A percentile compares a stretch with the other conserved stretches of the same genome.
phyloP scores from a whole-genome alignment of 192 early-diverging fungal species.

The Funneliformis mosseae region DNA sequence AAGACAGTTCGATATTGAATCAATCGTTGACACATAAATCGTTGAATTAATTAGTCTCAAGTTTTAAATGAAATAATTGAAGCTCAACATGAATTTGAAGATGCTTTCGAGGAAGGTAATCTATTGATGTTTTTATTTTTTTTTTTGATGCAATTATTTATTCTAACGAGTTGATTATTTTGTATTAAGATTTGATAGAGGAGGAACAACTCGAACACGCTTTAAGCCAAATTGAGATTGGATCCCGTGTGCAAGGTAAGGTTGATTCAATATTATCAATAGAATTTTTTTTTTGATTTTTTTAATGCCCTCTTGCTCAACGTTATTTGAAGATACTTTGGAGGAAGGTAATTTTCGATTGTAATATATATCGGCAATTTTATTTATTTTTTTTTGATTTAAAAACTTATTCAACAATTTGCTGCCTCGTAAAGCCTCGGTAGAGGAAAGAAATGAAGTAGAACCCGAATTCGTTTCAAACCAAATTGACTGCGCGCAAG shows the following conservation, averaged over 20 bases:
- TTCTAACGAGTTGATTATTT: not conserved
- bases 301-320: not conserved
- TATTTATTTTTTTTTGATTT: not conserved
- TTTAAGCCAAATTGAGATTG: not conserved
- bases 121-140: not conserved
- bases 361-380: no score
- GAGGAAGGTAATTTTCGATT: no score
- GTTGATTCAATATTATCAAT: not conserved
- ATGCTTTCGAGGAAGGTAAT: not conserved
- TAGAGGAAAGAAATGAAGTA: no score
- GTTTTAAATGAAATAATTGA: not conserved
- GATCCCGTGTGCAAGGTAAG: slow-evolving; percentile 2
- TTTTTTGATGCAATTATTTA: not conserved
- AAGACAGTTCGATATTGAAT: not conserved
- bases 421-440: not conserved
- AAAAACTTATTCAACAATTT: not conserved
- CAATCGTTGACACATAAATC: not conserved
- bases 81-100: not conserved
- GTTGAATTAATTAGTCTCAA: no score
- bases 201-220: not conserved
- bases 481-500: no score
- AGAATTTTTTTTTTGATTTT: not conserved
- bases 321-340: not conserved
- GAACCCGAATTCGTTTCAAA: no score
- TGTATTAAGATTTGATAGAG: not conserved